Evolutionary conservation across 1,139 yeast species (phyloP).

Genomic region (Pichia sp.): DNA sequence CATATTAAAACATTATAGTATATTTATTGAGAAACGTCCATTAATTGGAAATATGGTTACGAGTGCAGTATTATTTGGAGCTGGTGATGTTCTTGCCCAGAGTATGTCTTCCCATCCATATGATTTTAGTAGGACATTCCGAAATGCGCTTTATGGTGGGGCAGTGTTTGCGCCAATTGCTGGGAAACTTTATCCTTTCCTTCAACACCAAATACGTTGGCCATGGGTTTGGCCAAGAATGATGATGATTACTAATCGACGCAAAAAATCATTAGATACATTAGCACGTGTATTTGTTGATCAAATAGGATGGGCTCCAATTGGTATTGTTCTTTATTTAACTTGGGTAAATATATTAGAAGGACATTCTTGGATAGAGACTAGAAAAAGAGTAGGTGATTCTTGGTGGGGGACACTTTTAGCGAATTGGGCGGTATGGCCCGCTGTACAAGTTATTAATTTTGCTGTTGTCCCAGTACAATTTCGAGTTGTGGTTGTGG

Average conservation of each 20-base stretch:
- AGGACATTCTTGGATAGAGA: conserved; percentile 23
- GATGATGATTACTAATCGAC: too few species aligned
- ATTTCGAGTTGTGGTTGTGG: conserved; percentile 62
- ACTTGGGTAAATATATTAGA: too few species aligned
- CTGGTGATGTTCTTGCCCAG: too few species aligned
- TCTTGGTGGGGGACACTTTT: conserved; percentile 59
- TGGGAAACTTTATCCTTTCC: conserved; percentile 50
- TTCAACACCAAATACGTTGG: conserved; percentile 20
- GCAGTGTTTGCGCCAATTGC: conserved; percentile 74
- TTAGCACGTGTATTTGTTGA: not conserved
- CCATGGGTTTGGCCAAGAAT: conserved; percentile 29
- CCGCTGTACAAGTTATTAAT: conserved; percentile 67
- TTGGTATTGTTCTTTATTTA: too few species aligned
- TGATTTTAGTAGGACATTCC: conserved; percentile 45
- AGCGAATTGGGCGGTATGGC: conserved; percentile 87
- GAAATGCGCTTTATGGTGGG: conserved; percentile 72
- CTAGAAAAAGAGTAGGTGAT: conserved; percentile 34
- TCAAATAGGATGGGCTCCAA: too few species aligned
- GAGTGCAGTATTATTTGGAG: too few species aligned
- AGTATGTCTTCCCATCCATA: conserved; percentile 16
- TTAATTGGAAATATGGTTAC: too few species aligned
- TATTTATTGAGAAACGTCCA: too few species aligned
- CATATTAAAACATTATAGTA: too few species aligned
- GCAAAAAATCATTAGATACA: too few species aligned
- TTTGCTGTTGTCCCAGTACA: conserved; percentile 67